These are phyloP conservation scores for Musa beccarii DNA, from an alignment of 176 grass and related monocot genomes.

Conservation along the genomic window DNA sequence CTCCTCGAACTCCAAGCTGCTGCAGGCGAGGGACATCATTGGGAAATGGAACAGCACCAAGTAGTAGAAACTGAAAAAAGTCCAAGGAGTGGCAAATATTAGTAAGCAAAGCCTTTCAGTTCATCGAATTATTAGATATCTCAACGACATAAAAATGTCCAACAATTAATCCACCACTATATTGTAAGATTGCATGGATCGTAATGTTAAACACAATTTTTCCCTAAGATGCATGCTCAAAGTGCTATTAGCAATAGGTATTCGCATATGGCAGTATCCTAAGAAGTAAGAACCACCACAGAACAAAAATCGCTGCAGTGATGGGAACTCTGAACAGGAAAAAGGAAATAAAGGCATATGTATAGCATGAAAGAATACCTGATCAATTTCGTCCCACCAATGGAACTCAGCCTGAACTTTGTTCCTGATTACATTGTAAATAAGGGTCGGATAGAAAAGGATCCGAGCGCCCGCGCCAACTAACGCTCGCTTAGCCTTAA, in stretches of 20 bases:
- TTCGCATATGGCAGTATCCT: too few relatives aligned
- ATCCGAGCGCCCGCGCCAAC: conserved; percentile 74
- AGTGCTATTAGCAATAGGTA: too few relatives aligned
- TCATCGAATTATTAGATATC: neutral
- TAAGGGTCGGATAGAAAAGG: conserved; percentile 88
- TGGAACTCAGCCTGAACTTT: conserved; percentile 66
- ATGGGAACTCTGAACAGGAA: neutral
- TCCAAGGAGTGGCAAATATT: neutral
- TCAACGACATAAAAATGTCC: too few relatives aligned
- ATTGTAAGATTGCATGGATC: neutral
- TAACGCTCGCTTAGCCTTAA: conserved; percentile 55
- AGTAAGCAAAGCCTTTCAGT: neutral
- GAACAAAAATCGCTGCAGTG: too few relatives aligned
- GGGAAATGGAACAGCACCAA: conserved; percentile 86
- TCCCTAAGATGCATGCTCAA: too few relatives aligned
- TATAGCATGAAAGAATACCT: conserved; percentile 31
- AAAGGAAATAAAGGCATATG: neutral
- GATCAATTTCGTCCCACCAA: conserved; percentile 90
- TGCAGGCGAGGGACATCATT: conserved; percentile 78
- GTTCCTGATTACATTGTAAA: conserved; percentile 89
- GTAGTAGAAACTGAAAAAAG: conserved; percentile 54
- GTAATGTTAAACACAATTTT: neutral
- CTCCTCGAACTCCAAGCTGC: conserved; percentile 63
- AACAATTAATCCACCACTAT: neutral
- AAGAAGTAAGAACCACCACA: too few relatives aligned